Base-by-base conservation (phyloP, 2,329 filamentous ascomycete genomes). In the Diaporthe helianthi region DNA sequence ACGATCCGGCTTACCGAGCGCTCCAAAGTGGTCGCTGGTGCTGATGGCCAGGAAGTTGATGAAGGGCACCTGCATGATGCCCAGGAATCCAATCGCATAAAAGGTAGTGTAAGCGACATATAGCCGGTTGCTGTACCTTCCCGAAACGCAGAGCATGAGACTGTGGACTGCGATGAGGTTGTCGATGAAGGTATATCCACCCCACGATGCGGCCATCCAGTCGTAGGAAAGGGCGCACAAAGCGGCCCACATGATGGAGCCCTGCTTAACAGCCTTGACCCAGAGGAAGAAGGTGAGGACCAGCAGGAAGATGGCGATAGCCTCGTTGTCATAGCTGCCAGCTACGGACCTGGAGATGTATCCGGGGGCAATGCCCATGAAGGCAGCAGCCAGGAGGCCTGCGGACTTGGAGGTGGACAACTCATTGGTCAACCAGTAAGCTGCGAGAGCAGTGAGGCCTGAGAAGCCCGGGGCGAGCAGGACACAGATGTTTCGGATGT, bases 181-280 rank as follows among this genome's bases (percentile, higher is more conserved):
- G 71, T 97, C 99, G 78, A 99, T 99, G 88, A 99, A 99, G 77
- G 97, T 96, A 81, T 99, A 99, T 78, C 96, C 96, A 86, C 96
- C 96, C 96, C 96, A 99, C 22, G 97, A 97, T 60, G 95, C 96
- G 73, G 99, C 96, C 96, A 99, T 99, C 89, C 99, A 99, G 78
- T 96, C 96, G 82, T 99, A 99, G 83, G 97, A 98, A 67, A 99
- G 86, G 52, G 96, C 96, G 75, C 94, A 96, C 72, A 98, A 85
- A 46, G 93, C 94, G 75, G 94, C 95, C 95, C 95, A 99, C 81
- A 98, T 92, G 80, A 97, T 94, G 63, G 96, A 98, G 31, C 96
- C 96, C 69, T 94, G 88, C 86, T 99, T 99, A 75, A 99, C 87
- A 24, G 96, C 93, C 87, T 98, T 98, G 83, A 99, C 97, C 96